These are phyloP conservation scores for Carex sylvatica DNA, from an alignment of 202 grass and related monocot genomes.

Conservation along the genomic window DNA sequence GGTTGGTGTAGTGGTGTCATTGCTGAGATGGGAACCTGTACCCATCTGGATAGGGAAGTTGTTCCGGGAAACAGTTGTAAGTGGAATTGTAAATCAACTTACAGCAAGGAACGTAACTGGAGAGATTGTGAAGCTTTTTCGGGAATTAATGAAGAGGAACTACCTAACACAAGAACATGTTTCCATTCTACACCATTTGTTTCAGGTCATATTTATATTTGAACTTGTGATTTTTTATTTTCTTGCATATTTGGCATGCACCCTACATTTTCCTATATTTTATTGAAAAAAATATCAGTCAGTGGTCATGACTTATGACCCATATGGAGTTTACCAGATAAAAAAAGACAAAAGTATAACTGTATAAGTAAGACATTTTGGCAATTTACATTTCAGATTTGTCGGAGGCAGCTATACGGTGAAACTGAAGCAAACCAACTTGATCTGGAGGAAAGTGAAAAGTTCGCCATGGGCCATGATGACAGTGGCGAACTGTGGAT, in stretches of 20 bases:
- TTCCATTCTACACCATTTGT: conserved; percentile 64
- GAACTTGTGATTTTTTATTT: conserved; percentile 2
- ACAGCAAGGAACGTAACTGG: conserved; percentile 74
- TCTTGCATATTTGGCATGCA: background rate
- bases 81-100: conserved; percentile 62
- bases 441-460: conserved; percentile 19
- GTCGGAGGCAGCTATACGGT: conserved; percentile 68
- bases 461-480: conserved; percentile 6
- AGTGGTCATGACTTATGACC: background rate
- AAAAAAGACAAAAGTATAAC: background rate
- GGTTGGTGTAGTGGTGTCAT: conserved; percentile 49
- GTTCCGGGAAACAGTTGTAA: conserved; percentile 49
- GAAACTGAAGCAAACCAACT: conserved; percentile 37
- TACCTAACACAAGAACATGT: conserved; percentile 77
- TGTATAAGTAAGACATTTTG: background rate
- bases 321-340: background rate
- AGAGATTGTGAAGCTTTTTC: conserved; percentile 82
- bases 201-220: conserved; percentile 57
- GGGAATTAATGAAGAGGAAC: conserved; percentile 53
- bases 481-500: conserved; percentile 36
- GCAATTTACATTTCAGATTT: conserved; percentile 45
- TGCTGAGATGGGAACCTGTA: conserved; percentile 62
- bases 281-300: background rate
- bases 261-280: conserved; percentile 14
- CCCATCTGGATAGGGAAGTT: conserved; percentile 69